Evolutionary conservation across 139 green algal species (phyloP).

Genomic region (Tetradesmus obliquus): DNA sequence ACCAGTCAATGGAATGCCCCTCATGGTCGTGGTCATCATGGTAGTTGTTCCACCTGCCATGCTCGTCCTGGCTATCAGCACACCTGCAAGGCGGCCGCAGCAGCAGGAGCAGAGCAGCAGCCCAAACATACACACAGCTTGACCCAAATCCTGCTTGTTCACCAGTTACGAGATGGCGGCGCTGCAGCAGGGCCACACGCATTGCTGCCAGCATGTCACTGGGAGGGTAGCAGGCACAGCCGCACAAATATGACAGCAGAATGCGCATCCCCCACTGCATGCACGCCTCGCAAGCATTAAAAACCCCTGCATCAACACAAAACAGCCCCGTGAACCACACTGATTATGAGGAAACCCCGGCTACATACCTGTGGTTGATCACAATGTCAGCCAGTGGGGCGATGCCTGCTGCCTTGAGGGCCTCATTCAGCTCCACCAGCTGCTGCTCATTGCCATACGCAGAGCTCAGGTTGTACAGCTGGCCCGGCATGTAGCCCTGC

Average conservation of each 20-base stretch:
- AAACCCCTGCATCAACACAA: background rate
- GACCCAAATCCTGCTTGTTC: background rate
- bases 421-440: slow-evolving; percentile 66
- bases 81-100: slow-evolving; percentile 29
- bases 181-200: too few relatives aligned
- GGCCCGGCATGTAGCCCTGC: slow-evolving; percentile 82
- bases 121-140: background rate
- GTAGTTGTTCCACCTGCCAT: slow-evolving; percentile 80
- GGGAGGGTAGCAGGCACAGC: too few relatives aligned
- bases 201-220: too few relatives aligned
- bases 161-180: background rate
- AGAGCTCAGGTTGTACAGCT: slow-evolving; percentile 87
- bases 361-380: slow-evolving; percentile 83
- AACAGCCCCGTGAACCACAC: background rate
- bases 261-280: background rate
- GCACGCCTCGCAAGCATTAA: background rate
- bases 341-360: background rate
- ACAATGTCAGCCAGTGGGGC: slow-evolving; percentile 88
- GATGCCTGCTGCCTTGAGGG: slow-evolving; percentile 68
- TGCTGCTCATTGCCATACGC: slow-evolving; percentile 83
- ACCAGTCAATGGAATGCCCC: slow-evolving; percentile 41
- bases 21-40: slow-evolving; percentile 34
- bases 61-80: slow-evolving; percentile 72
- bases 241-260: too few relatives aligned
- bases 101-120: background rate